A percentile compares a stretch with the other conserved stretches of the same genome.
Evolutionary conservation across 2,329 filamentous ascomycete genomes (phyloP).

Genomic region (Penicillium freii): DNA sequence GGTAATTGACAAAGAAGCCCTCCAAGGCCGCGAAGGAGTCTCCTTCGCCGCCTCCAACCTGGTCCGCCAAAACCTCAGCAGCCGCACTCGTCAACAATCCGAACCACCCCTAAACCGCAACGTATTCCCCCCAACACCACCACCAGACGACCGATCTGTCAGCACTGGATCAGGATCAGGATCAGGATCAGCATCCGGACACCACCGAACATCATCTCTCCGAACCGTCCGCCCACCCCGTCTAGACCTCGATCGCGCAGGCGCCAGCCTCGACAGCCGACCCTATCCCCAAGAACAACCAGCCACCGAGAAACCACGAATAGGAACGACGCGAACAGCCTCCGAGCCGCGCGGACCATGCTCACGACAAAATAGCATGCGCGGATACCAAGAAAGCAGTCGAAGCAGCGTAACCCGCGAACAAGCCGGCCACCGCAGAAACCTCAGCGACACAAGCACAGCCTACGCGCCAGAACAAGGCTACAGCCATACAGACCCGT

Average conservation of each 20-base stretch:
- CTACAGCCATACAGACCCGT: slow-evolving; percentile 47
- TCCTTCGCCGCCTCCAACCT: slow-evolving; percentile 92
- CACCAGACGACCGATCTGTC: slow-evolving; percentile 77
- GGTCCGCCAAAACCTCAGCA: slow-evolving; percentile 79
- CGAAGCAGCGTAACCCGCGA: slow-evolving; percentile 34
- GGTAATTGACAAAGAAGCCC: slow-evolving; percentile 55
- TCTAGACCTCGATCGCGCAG: slow-evolving; percentile 41
- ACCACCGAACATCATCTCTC: slow-evolving; percentile 48
- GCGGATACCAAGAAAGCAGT: slow-evolving; percentile 29
- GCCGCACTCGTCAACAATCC: slow-evolving; percentile 74
- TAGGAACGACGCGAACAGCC: slow-evolving; percentile 50
- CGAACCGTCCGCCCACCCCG: slow-evolving; percentile 48
- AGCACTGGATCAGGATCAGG: slow-evolving; percentile 33
- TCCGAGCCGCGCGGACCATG: slow-evolving; percentile 52
- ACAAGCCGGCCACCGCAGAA: slow-evolving; percentile 29
- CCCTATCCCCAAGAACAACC: slow-evolving; percentile 16
- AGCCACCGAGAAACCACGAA: slow-evolving; percentile 40
- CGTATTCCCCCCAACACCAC: slow-evolving; percentile 96
- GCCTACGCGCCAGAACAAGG: slow-evolving; percentile 21
- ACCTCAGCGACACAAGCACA: slow-evolving; percentile 32
- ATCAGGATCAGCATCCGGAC: slow-evolving; percentile 21
- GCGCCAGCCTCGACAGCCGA: slow-evolving; percentile 35
- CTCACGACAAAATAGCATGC: slow-evolving; percentile 32
- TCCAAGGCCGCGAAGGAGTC: slow-evolving; percentile 81
- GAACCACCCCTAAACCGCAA: slow-evolving; percentile 76